Evolutionary conservation across 139 green algal species (phyloP), one percentile per base, ranked within the genome.

Genomic region (Coelastrella sp.): DNA sequence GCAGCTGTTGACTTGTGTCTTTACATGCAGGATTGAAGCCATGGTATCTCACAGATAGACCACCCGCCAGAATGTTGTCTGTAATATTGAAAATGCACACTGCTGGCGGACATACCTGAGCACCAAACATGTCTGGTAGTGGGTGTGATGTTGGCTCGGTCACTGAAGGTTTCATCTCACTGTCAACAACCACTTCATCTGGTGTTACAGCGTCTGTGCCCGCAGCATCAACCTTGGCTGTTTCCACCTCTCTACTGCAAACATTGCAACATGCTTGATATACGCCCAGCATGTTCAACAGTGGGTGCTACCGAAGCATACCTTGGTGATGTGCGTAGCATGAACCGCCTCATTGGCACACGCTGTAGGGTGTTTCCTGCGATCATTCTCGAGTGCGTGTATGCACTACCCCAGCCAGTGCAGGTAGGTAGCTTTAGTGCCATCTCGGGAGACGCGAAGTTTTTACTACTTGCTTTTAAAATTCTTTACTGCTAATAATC

Each of bases 121-220:
- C 84, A 14, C 68, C 68, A 68, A 88, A 88, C 84, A 88, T 68
- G 68, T 88, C 84, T 80, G 84, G 57, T 49, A 88, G 49, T 27
- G 84, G 84, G 68, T 88, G 84, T 24, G 84, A 88, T 10, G 66
- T 6, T 14, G 81, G 66, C 5, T 80, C 84, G 72, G 82, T 35
- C 22, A 19, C 82, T 49, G 63, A 25, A 78, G 63, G 63, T 8
- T 78, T 17, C 24, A 61, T 6, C 24, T 76, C 81, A 24, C 1
- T 63, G 25, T 65, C 14, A 17, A 66, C 25, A 25, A 79, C 63
- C 20, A 35, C 82, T 58, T 58, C n/a, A 27, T 15, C 63, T 63
- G 82, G 8, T 65, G 63, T 22, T 58, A 24, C 8, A 22, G 12
- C 81, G 57, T 75, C 81, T 15, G 60, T 24, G 10, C 25, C 81